Evolutionary conservation across 169 alveolate species (phyloP).

Genomic region (Plasmodium knowlesi): DNA sequence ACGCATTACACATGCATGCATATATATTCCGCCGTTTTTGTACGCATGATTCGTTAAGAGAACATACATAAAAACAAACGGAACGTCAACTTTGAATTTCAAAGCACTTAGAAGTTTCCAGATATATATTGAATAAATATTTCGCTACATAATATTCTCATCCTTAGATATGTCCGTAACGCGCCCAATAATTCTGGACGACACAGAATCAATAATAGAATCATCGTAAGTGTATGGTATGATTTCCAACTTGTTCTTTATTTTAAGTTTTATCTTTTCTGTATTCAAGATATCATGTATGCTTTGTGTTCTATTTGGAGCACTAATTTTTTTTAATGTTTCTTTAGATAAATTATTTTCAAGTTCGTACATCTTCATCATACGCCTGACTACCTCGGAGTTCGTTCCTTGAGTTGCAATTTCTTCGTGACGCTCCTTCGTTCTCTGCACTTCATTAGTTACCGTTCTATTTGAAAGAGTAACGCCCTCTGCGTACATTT

Average conservation of each 20-base stretch:
- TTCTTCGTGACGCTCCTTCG: constrained; percentile 43
- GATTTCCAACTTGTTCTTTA: background rate
- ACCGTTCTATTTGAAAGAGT: constrained; percentile 50
- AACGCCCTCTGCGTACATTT: constrained; percentile 27
- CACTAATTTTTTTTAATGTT: constrained; percentile 2
- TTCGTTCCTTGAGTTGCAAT: constrained; percentile 5
- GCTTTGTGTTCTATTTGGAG: background rate
- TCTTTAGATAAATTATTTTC: constrained; percentile 22
- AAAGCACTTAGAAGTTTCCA: background rate
- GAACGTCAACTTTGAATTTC: background rate
- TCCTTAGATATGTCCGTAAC: constrained; percentile 21
- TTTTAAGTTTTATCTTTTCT: constrained; percentile 8
- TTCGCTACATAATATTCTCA: constrained; percentile 13
- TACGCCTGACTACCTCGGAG: constrained; percentile 11
- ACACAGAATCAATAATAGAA: background rate
- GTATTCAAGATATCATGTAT: background rate
- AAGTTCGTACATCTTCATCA: constrained; percentile 33
- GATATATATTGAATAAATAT: background rate
- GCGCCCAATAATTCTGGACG: constrained; percentile 29
- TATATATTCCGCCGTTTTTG: background rate
- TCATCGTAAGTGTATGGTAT: background rate
- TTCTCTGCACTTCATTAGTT: constrained; percentile 28
- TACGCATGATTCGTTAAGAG: background rate
- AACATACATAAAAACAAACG: background rate
- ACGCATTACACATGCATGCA: background rate